Evolutionary conservation across 306 rosid genomes (phyloP).

Genomic region (Rosa multiflora): DNA sequence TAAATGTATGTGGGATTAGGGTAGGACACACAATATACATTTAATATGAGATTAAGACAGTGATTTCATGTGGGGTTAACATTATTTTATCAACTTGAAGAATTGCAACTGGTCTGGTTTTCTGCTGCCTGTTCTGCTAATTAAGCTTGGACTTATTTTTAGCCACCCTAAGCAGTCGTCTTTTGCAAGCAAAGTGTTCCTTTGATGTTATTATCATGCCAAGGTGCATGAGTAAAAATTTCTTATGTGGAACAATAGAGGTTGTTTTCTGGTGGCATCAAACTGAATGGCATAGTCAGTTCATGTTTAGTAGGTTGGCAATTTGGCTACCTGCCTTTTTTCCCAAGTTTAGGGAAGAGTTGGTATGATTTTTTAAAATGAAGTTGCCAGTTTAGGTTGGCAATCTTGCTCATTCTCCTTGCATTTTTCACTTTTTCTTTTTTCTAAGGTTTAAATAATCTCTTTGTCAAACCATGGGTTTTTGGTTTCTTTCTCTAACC

Average conservation of each 20-base stretch:
- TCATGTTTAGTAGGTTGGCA: background rate
- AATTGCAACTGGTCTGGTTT: background rate
- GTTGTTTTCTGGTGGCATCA: background rate
- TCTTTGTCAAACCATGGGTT: background rate
- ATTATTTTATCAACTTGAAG: background rate
- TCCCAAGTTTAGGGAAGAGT: background rate
- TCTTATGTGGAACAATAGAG: background rate
- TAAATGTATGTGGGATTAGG: background rate
- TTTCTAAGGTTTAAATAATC: background rate
- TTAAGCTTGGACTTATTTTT: background rate
- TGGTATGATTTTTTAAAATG: background rate
- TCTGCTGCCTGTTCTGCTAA: background rate
- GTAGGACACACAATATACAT: background rate
- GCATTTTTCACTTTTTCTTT: background rate
- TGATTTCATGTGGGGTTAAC: background rate
- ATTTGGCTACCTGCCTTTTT: background rate
- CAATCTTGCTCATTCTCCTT: background rate
- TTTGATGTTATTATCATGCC: conserved; percentile 1
- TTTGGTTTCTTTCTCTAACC: conserved; percentile 14
- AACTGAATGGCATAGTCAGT: background rate
- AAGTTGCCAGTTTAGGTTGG: background rate
- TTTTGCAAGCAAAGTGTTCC: background rate
- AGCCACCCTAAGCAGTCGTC: background rate
- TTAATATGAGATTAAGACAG: background rate
- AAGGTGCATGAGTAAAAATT: background rate